phyloP scores from a whole-genome alignment of 805 yeast genomes.

The Lachancea waltii region DNA sequence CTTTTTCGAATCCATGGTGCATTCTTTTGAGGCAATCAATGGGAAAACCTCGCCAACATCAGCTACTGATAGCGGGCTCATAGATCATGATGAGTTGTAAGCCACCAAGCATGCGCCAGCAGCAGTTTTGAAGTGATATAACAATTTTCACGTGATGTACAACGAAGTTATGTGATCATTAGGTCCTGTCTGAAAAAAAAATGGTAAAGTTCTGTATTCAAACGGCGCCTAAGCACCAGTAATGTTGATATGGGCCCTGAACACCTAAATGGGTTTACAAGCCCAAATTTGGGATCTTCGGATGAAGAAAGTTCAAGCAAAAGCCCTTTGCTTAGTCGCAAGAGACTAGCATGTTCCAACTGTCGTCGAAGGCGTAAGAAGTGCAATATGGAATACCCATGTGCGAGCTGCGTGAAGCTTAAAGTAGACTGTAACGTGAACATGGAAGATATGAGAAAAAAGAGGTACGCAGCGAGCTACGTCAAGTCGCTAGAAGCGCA shows the following conservation, averaged over 20 bases:
- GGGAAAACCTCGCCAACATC: too few relatives aligned
- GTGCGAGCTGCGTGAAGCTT: conserved; percentile 41
- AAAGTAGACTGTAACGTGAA: conserved; percentile 42
- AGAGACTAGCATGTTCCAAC: conserved; percentile 31
- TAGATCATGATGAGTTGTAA: conserved; percentile 5
- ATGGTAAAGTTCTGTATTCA: neutral
- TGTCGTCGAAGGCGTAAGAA: conserved; percentile 37
- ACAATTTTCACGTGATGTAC: too few relatives aligned
- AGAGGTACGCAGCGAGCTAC: conserved; percentile 44
- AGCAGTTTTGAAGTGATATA: too few relatives aligned
- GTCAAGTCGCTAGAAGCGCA: conserved; percentile 40
- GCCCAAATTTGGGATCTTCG: neutral
- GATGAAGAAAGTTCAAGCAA: neutral
- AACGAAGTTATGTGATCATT: too few relatives aligned
- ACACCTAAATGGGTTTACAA: neutral
- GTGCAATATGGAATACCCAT: conserved; percentile 45
- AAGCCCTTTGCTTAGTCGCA: conserved; percentile 6
- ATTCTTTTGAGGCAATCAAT: neutral
- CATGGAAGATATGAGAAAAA: conserved; percentile 45
- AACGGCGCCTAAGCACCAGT: neutral
- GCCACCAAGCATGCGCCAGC: too few relatives aligned
- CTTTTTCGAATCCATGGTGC: neutral
- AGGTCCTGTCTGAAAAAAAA: neutral
- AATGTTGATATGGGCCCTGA: neutral
- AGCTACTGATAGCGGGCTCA: too few relatives aligned